Conservation (phyloP, 257 asterid species). For the Solanum bulbocastanum region DNA sequence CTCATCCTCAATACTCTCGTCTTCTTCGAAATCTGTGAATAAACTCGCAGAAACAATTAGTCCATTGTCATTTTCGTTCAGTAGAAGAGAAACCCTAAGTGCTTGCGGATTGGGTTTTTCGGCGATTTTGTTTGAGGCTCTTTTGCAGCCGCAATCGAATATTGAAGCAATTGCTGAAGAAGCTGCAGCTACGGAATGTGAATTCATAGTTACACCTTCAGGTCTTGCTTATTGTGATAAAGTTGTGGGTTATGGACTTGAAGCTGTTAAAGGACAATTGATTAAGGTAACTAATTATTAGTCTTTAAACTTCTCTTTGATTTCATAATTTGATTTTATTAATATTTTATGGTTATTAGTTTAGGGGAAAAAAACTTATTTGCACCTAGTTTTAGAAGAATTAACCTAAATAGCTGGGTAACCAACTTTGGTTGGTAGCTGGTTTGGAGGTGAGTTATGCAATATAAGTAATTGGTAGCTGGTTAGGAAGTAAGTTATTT, state of each 20-base stretch:
- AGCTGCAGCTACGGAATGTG: constrained; percentile 7
- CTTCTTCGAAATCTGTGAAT: neutral
- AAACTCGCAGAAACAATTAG: neutral
- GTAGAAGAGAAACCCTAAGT: constrained; percentile 25
- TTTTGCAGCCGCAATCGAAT: neutral
- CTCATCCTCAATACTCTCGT: neutral
- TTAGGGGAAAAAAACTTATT: neutral
- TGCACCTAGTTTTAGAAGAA: neutral
- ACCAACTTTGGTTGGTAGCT: neutral
- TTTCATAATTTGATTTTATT: neutral
- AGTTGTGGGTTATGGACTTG: constrained; percentile 21
- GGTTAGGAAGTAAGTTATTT: too few species aligned
- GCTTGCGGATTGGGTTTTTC: constrained; percentile 6
- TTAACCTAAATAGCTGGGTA: neutral
- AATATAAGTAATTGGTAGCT: neutral
- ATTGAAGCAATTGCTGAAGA: constrained; percentile 5
- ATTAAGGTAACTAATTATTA: constrained; percentile 20
- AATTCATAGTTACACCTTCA: constrained; percentile 21
- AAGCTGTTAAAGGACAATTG: constrained; percentile 30
- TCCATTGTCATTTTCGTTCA: neutral
- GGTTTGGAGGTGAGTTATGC: neutral
- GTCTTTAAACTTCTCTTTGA: neutral
- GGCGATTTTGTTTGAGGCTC: neutral
- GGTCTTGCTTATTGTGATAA: constrained; percentile 37
- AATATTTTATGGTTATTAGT: neutral